Base-by-base conservation (phyloP, 495 filamentous ascomycete genomes). In the Diplogelasinospora grovesii region DNA sequence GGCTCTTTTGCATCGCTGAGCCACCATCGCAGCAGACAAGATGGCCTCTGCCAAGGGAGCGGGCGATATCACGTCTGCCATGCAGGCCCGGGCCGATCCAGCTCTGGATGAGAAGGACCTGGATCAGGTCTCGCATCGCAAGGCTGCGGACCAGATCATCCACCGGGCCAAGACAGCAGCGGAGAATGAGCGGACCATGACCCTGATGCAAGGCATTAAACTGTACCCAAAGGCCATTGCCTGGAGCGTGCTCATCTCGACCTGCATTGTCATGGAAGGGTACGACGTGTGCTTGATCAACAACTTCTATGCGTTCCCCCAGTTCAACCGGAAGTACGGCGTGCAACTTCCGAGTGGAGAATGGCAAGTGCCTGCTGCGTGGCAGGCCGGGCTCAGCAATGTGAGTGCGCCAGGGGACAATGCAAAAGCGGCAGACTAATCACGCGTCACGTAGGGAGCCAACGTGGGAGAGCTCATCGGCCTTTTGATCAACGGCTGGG, bases 371-470 rank as follows among this genome's bases (percentile, higher is more conserved):
- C 63, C 83, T 11, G 82, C 84, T 10, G 55, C 78, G 43, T 90
- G 85, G 85, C 83, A 88, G 64, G 65, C 84, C 6, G 84, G 82
- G 41, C 64, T 90, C 25, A 83, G 78, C 44, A 88, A 89, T 53
- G 84, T 71, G 36, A 59, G 68, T 57, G 8, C 8, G 10, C 6
- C 29, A 22, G 10, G 8, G 16, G 11, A n/a, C n/a, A n/a, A n/a
- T n/a, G n/a, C n/a, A n/a, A n/a, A n/a, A n/a, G n/a, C n/a, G n/a
- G n/a, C n/a, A n/a, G n/a, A n/a, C n/a, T n/a, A n/a, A n/a, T 44
- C n/a, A 42, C 24, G 26, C 5, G 25, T 32, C 30, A 15, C 3
- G 4, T 18, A 62, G 59, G 60, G 60, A 5, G 60, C 60, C 31
- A 63, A 61, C 21, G 53, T 63, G 43, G 84, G 85, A 15, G 83